Conservation (phyloP, 495 filamentous ascomycete species). For the Penicilliopsis zonata region DNA sequence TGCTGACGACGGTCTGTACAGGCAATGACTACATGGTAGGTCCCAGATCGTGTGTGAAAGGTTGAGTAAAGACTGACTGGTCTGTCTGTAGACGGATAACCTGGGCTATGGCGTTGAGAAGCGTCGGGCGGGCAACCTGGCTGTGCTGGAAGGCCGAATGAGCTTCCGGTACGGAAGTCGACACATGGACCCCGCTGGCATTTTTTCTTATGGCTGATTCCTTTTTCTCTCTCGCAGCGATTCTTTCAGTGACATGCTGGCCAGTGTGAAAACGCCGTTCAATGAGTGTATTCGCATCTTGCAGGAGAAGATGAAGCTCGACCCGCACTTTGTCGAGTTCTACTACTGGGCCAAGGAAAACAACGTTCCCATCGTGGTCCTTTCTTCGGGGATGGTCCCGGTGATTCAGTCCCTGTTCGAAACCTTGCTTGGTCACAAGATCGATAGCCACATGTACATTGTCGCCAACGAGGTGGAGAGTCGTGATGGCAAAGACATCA, state of each 20-base stretch:
- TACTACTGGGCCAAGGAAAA: conserved; percentile 66
- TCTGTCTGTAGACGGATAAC: conserved; percentile 61
- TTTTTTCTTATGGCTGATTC: conserved; percentile 2
- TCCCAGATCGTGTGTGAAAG: too few species aligned
- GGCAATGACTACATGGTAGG: conserved; percentile 82
- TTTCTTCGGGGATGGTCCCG: conserved; percentile 85
- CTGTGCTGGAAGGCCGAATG: conserved; percentile 52
- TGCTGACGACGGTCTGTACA: conserved; percentile 18
- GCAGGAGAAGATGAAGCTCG: conserved; percentile 71
- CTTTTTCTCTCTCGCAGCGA: conserved; percentile 42
- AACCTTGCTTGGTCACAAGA: conserved; percentile 61
- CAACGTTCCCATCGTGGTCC: conserved; percentile 82
- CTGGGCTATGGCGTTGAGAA: conserved; percentile 63
- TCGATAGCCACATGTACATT: conserved; percentile 58
- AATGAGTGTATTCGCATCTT: conserved; percentile 65
- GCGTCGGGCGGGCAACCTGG: conserved; percentile 53
- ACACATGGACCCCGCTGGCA: conserved; percentile 1
- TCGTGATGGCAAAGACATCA: conserved; percentile 58
- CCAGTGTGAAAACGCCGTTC: conserved; percentile 65
- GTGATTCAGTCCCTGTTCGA: conserved; percentile 76
- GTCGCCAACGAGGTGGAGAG: conserved; percentile 69
- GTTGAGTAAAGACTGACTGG: too few species aligned
- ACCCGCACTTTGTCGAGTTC: conserved; percentile 77
- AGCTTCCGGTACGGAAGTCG: conserved; percentile 56
- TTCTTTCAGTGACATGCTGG: conserved; percentile 79